Conservation (phyloP, 2,329 filamentous ascomycete species). For the Fusarium anthophilum region DNA sequence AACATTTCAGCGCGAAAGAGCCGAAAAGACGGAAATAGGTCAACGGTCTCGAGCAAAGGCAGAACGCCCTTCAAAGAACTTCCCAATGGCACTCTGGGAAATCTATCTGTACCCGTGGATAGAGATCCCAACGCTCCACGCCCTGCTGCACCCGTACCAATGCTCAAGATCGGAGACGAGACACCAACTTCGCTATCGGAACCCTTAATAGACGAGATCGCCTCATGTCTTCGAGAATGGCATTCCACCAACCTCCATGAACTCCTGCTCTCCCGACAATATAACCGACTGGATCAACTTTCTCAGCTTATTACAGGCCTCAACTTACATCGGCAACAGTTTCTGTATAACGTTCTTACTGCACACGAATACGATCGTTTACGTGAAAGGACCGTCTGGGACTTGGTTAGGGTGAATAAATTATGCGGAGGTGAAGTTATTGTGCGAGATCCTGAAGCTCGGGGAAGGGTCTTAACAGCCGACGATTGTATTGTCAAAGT, state of each 20-base stretch:
- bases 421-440: conserved; percentile 93
- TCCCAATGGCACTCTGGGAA: conserved; percentile 53
- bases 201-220: conserved; percentile 95
- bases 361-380: conserved; percentile 81
- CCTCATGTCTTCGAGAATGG: conserved; percentile 96
- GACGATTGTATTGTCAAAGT: conserved; percentile 94
- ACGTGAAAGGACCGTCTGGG: conserved; percentile 93
- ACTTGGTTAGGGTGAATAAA: conserved; percentile 93
- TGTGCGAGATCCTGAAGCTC: conserved; percentile 85
- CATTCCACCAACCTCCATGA: conserved; percentile 97
- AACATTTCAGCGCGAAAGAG: conserved; percentile 50
- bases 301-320: conserved; percentile 83
- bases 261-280: conserved; percentile 83
- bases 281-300: conserved; percentile 81
- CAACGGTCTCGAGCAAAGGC: conserved; percentile 34
- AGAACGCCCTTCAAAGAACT: conserved; percentile 49
- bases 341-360: conserved; percentile 94
- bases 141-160: conserved; percentile 91
- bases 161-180: conserved; percentile 98
- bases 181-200: conserved; percentile 89
- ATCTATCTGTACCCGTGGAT: conserved; percentile 58
- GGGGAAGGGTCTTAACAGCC: conserved; percentile 86
- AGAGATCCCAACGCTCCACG: conserved; percentile 76
- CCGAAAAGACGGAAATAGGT: conserved; percentile 46
- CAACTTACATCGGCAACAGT: conserved; percentile 85